Evolutionary conservation across 2,329 filamentous ascomycete genomes (phyloP).

Genomic region (Cercospora sesami): DNA sequence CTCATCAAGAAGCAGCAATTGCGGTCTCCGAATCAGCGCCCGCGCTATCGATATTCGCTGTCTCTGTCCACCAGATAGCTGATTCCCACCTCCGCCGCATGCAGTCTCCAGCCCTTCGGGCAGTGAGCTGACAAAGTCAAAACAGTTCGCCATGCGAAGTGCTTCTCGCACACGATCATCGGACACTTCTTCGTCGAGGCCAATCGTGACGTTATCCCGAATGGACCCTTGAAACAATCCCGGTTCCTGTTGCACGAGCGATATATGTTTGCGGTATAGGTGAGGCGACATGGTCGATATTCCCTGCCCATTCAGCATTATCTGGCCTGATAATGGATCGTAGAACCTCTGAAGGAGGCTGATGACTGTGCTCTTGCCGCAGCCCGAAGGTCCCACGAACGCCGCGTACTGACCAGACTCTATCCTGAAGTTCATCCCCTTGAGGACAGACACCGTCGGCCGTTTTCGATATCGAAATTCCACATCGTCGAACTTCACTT

Average conservation of each 20-base stretch:
- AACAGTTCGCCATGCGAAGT: slow-evolving; percentile 54
- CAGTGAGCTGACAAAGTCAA: slow-evolving; percentile 54
- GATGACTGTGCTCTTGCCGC: slow-evolving; percentile 50
- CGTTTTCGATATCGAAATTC: slow-evolving; percentile 13
- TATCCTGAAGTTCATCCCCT: slow-evolving; percentile 25
- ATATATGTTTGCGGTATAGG: slow-evolving; percentile 45
- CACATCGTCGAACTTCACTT: slow-evolving; percentile 26
- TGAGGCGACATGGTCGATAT: slow-evolving; percentile 48
- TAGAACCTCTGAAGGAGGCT: slow-evolving; percentile 52
- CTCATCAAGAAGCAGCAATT: slow-evolving; percentile 58
- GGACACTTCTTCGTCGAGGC: slow-evolving; percentile 38
- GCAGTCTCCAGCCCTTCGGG: slow-evolving; percentile 53
- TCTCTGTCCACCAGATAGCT: slow-evolving; percentile 56
- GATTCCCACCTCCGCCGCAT: slow-evolving; percentile 50
- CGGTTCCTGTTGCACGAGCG: slow-evolving; percentile 50
- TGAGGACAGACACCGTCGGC: neutral
- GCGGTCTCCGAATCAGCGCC: slow-evolving; percentile 55
- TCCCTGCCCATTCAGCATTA: slow-evolving; percentile 56
- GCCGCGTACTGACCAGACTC: slow-evolving; percentile 46
- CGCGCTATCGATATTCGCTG: slow-evolving; percentile 58
- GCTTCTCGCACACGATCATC: slow-evolving; percentile 49
- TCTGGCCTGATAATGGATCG: slow-evolving; percentile 42
- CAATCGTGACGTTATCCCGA: slow-evolving; percentile 41
- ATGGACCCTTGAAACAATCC: slow-evolving; percentile 49
- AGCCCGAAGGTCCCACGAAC: slow-evolving; percentile 52